Evolutionary conservation across 2,329 filamentous ascomycete genomes (phyloP).

Genomic region (Sphaerulina vaccinii): DNA sequence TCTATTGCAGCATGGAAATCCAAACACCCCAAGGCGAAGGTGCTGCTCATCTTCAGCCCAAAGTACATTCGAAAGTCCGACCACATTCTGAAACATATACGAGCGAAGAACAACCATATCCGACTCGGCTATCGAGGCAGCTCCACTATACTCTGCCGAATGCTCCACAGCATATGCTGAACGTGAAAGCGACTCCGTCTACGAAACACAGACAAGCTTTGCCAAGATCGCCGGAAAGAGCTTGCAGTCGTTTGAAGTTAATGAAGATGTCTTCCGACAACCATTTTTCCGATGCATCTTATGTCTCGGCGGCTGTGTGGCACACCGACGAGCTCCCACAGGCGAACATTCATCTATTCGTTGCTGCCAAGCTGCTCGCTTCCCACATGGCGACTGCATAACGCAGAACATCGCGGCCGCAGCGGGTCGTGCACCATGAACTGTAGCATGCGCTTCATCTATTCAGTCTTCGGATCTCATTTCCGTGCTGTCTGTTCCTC

Average conservation of each 20-base stretch:
- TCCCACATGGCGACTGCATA: neutral
- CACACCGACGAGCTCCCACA: neutral
- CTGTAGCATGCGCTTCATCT: neutral
- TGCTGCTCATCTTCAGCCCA: too few species aligned
- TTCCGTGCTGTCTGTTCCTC: neutral
- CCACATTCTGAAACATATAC: too few species aligned
- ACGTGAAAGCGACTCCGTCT: neutral
- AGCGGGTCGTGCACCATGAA: neutral
- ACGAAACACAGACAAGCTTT: conserved; percentile 1
- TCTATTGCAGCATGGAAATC: too few species aligned
- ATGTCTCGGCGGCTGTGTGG: conserved; percentile 1
- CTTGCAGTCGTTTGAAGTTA: conserved; percentile 1
- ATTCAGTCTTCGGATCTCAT: conserved; percentile 6
- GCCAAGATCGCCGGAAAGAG: conserved; percentile 1
- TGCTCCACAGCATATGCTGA: too few species aligned
- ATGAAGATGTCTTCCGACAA: neutral
- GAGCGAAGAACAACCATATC: too few species aligned
- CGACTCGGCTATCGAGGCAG: too few species aligned
- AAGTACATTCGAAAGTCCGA: too few species aligned
- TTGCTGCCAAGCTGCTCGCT: neutral
- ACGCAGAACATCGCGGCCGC: neutral
- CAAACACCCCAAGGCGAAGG: too few species aligned
- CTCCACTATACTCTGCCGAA: too few species aligned
- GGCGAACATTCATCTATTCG: conserved; percentile 1
- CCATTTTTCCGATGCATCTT: neutral